Evolutionary conservation across 2,329 filamentous ascomycete species (phyloP).

Genomic region (Microcera coccophila): DNA sequence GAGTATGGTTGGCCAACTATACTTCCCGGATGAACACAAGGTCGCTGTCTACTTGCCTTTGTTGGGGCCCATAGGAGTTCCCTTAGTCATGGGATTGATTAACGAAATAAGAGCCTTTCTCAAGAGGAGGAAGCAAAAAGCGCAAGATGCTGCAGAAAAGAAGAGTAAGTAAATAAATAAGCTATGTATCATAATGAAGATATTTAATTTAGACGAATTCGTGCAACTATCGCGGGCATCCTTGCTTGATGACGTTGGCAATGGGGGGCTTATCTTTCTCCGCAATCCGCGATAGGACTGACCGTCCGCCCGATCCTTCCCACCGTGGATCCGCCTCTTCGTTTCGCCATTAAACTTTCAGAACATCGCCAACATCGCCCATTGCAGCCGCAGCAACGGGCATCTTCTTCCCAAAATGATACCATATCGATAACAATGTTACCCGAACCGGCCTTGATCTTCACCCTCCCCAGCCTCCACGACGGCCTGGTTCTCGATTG

Average conservation of each 20-base stretch:
- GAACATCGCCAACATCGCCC: too few relatives aligned
- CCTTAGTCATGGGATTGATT: conserved; percentile 75
- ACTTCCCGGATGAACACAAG: conserved; percentile 98
- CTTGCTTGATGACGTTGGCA: too few relatives aligned
- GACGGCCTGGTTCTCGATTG: conserved; percentile 74
- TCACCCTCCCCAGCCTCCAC: conserved; percentile 80
- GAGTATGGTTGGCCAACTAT: conserved; percentile 97
- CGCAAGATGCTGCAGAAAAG: conserved; percentile 38
- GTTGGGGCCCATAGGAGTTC: conserved; percentile 85
- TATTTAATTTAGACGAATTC: not conserved
- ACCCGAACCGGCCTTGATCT: conserved; percentile 56
- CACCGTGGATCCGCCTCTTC: too few relatives aligned
- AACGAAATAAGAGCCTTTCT: conserved; percentile 72
- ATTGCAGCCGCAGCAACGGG: not conserved
- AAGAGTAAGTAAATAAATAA: conserved; percentile 30
- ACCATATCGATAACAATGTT: conserved; percentile 40
- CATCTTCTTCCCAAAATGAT: not conserved
- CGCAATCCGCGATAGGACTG: too few relatives aligned
- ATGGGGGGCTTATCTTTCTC: too few relatives aligned
- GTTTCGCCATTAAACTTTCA: too few relatives aligned
- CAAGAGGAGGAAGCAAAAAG: conserved; percentile 44
- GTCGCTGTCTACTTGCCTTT: conserved; percentile 92
- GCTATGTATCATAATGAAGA: not conserved
- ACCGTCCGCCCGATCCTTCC: too few relatives aligned
- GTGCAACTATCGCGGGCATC: too few relatives aligned